Conservation (phyloP, 2,329 filamentous ascomycete species). For the Beauveria scarabaeidicola region DNA sequence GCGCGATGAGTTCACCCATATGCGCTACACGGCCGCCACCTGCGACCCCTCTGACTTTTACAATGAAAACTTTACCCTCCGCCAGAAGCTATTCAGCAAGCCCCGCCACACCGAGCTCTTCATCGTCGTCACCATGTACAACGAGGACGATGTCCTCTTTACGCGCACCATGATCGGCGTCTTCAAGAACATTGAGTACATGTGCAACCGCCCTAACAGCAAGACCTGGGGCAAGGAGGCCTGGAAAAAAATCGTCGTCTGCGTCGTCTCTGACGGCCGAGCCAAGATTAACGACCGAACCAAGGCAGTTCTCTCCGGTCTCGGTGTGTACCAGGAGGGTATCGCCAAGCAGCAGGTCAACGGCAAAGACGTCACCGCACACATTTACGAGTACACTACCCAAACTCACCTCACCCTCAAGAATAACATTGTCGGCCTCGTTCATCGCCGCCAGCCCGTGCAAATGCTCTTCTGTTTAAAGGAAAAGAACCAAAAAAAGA, state of each 20-base stretch:
- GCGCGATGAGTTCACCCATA: conserved; percentile 84
- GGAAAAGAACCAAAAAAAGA: conserved; percentile 99
- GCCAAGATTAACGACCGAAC: conserved; percentile 93
- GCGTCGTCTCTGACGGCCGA: conserved; percentile 93
- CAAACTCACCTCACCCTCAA: conserved; percentile 84
- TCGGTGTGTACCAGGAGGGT: conserved; percentile 96
- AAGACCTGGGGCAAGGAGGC: conserved; percentile 98
- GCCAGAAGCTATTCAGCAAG: conserved; percentile 87
- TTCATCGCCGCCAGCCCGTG: conserved; percentile 79
- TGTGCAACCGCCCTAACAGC: conserved; percentile 87
- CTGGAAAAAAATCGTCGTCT: conserved; percentile 99
- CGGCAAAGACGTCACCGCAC: conserved; percentile 88
- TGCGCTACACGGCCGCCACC: conserved; percentile 90
- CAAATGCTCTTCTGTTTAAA: conserved; percentile 98
- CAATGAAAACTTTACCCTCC: conserved; percentile 80
- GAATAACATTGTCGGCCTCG: conserved; percentile 76
- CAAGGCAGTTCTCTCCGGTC: conserved; percentile 76
- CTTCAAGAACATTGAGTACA: conserved; percentile 97
- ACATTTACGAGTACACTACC: conserved; percentile 93
- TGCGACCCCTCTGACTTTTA: conserved; percentile 88
- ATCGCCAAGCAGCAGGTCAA: conserved; percentile 99
- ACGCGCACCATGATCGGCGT: conserved; percentile 93
- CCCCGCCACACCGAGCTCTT: conserved; percentile 89
- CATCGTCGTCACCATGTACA: conserved; percentile 98
- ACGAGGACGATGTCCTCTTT: conserved; percentile 94